A percentile compares a stretch with the other conserved stretches of the same genome.
phyloP scores from a whole-genome alignment of 352 stramenopile genomes.

The Globisporangium parvum region DNA sequence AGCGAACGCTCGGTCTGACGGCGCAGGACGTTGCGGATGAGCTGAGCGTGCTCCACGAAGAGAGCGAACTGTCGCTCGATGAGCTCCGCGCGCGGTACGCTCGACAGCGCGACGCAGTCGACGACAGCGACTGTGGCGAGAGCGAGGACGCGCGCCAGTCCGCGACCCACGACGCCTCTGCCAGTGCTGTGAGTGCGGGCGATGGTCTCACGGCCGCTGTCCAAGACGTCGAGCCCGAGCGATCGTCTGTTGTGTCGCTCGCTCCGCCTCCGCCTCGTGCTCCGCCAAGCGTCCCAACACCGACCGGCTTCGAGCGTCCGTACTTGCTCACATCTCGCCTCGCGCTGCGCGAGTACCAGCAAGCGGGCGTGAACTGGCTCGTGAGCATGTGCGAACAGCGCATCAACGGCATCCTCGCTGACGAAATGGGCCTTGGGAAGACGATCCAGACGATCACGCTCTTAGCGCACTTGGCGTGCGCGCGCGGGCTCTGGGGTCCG shows the following conservation, averaged over 20 bases:
- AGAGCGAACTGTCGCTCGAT: slow-evolving; percentile 86
- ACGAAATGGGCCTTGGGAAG: slow-evolving; percentile 96
- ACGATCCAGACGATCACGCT: slow-evolving; percentile 99
- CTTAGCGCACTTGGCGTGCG: slow-evolving; percentile 92
- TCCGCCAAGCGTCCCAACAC: slow-evolving; percentile 2
- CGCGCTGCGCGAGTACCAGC: slow-evolving; percentile 70
- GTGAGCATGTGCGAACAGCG: slow-evolving; percentile 95
- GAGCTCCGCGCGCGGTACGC: slow-evolving; percentile 75
- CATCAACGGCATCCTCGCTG: slow-evolving; percentile 98
- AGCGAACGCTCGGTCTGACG: slow-evolving; percentile 23
- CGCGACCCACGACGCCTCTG: background rate
- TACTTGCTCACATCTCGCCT: slow-evolving; percentile 67
- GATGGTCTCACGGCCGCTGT: too few relatives aligned
- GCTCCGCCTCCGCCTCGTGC: background rate
- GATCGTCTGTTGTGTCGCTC: background rate
- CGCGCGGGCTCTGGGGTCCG: slow-evolving; percentile 93
- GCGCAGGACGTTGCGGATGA: slow-evolving; percentile 48
- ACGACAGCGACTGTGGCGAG: background rate
- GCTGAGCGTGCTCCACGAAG: slow-evolving; percentile 65
- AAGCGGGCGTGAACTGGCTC: slow-evolving; percentile 95
- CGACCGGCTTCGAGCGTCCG: slow-evolving; percentile 42
- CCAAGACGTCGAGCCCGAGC: too few relatives aligned
- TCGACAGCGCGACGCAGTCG: background rate
- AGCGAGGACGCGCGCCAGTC: too few relatives aligned
- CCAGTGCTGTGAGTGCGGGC: background rate